These are phyloP conservation scores for Ilex paraguariensis DNA, from an alignment of 305 asterid genomes.

Conservation along the genomic window DNA sequence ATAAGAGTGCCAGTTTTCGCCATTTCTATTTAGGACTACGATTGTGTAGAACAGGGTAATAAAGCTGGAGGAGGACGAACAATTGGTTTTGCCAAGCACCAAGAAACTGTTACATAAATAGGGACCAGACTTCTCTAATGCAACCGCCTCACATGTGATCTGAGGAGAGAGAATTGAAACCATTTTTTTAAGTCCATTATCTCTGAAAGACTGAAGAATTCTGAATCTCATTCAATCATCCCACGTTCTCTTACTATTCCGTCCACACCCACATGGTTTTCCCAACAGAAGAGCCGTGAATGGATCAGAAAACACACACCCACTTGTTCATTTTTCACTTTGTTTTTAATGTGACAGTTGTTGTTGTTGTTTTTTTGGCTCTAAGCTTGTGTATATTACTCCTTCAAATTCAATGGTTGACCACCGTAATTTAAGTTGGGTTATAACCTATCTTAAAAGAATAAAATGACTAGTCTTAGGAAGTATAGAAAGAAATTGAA, in stretches of 20 bases:
- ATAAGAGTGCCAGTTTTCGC: background rate
- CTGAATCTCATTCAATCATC: conserved; percentile 3
- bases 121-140: background rate
- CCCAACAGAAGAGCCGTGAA: conserved; percentile 28
- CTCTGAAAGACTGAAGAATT: background rate
- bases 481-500: too few species aligned
- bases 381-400: too few species aligned
- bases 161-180: background rate
- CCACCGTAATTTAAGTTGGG: too few species aligned
- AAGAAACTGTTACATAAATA: background rate
- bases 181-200: background rate
- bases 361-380: background rate
- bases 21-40: background rate
- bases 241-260: conserved; percentile 27
- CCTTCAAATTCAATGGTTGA: too few species aligned
- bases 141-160: conserved; percentile 1
- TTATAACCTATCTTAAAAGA: too few species aligned
- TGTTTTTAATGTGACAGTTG: conserved; percentile 16
- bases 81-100: background rate
- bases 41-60: background rate
- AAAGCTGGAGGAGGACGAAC: background rate
- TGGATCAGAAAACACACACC: conserved; percentile 25
- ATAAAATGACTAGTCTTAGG: too few species aligned
- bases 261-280: conserved; percentile 23
- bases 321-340: conserved; percentile 20